phyloP scores from a whole-genome alignment of 2,329 filamentous ascomycete species.

The Anisogramma anomala region DNA sequence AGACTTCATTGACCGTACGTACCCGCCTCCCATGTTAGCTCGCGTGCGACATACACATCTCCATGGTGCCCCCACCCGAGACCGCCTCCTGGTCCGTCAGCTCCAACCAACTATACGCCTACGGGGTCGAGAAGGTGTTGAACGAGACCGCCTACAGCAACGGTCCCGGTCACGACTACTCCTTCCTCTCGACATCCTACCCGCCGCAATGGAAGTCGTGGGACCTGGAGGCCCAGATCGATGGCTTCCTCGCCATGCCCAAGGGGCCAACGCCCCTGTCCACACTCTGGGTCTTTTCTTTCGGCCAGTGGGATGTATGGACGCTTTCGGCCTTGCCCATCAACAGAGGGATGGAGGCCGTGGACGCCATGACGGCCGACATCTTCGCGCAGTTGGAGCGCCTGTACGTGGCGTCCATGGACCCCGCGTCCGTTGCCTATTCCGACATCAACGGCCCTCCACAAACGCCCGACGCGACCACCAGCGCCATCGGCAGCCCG shows the following conservation, averaged over 20 bases:
- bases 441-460: slow-evolving; percentile 27
- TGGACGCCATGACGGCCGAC: slow-evolving; percentile 27
- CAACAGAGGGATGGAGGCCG: slow-evolving; percentile 24
- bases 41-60: slow-evolving; percentile 33
- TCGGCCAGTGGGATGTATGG: slow-evolving; percentile 46
- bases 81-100: slow-evolving; percentile 45
- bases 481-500: no score
- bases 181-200: slow-evolving; percentile 31
- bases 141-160: slow-evolving; percentile 22
- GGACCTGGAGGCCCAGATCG: slow-evolving; percentile 35
- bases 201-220: slow-evolving; percentile 27
- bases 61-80: slow-evolving; percentile 30
- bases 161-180: slow-evolving; percentile 31
- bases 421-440: slow-evolving; percentile 32
- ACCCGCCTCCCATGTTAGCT: slow-evolving; percentile 25
- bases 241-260: slow-evolving; percentile 32
- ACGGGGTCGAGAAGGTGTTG: slow-evolving; percentile 26
- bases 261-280: slow-evolving; percentile 28
- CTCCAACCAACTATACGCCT: slow-evolving; percentile 43
- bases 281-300: slow-evolving; percentile 41
- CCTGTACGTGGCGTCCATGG: slow-evolving; percentile 33
- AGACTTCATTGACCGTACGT: background rate
- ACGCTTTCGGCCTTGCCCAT: slow-evolving; percentile 36
- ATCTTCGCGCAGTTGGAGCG: slow-evolving; percentile 36
- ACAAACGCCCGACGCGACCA: background rate